phyloP scores from a whole-genome alignment of 495 filamentous ascomycete species.

The Margaritispora aquatica region DNA sequence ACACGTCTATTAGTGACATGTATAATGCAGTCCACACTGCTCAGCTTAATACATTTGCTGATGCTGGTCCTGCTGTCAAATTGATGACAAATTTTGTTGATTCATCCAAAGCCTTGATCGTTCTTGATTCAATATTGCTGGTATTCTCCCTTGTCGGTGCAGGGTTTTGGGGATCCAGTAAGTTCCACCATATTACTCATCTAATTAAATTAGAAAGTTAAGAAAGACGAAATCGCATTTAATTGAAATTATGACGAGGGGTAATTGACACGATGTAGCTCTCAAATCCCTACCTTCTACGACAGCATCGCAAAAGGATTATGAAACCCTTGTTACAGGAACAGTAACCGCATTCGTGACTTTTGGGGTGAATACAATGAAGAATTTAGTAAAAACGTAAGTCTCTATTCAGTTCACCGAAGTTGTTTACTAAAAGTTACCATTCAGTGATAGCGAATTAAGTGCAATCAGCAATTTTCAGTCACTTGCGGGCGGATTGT shows the following conservation, averaged over 20 bases:
- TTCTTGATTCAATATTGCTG: not conserved
- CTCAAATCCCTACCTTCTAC: not conserved
- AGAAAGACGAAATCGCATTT: not conserved
- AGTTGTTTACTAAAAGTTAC: not conserved
- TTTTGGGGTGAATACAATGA: not conserved
- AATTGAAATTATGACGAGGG: not conserved
- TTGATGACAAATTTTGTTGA: not conserved
- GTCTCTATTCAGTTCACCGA: not conserved
- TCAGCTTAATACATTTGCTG: not conserved
- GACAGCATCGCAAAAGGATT: not conserved
- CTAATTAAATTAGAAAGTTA: not conserved
- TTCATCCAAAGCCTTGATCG: not conserved
- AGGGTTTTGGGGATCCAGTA: not conserved
- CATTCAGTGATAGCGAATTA: not conserved
- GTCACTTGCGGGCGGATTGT: not conserved
- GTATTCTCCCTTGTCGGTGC: not conserved
- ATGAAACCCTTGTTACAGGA: not conserved
- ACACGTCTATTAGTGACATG: not conserved
- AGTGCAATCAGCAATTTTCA: not conserved
- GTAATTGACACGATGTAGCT: not conserved
- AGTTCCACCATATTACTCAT: not conserved
- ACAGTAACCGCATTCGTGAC: not conserved
- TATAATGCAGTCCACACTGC: not conserved
- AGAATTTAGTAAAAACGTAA: not conserved
- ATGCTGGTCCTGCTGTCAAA: not conserved